Percentiles rank a stretch among this genome's conserved stretches.
These are phyloP conservation scores for Paxillus rubicundulus DNA, from an alignment of 768 basidiomycete genomes.

Conservation along the genomic window DNA sequence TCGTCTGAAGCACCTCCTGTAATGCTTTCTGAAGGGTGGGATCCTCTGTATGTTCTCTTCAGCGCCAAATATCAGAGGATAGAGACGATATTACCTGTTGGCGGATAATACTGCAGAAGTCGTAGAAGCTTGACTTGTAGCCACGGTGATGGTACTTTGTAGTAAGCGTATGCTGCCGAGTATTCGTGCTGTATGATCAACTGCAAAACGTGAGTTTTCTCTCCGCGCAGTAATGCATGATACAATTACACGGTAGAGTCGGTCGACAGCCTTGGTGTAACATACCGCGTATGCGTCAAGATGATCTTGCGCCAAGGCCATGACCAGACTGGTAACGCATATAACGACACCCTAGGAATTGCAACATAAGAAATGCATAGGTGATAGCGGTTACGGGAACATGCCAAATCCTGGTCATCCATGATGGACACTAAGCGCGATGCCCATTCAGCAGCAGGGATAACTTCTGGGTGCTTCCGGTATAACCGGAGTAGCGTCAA, in stretches of 20 bases:
- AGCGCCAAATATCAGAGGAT: constrained; percentile 3
- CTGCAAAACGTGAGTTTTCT: constrained; percentile 38
- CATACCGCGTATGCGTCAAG: constrained; percentile 88
- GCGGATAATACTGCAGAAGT: constrained; percentile 92
- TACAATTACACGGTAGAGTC: constrained; percentile 68
- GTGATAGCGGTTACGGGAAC: constrained; percentile 9
- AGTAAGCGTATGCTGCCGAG: constrained; percentile 87
- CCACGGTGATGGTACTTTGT: constrained; percentile 98
- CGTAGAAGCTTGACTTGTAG: constrained; percentile 94
- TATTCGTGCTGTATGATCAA: constrained; percentile 91
- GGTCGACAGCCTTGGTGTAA: constrained; percentile 92
- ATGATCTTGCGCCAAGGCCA: constrained; percentile 93
- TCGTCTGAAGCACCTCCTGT: constrained; percentile 79
- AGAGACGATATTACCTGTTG: constrained; percentile 63
- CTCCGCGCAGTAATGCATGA: neutral
- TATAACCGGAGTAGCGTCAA: constrained; percentile 90
- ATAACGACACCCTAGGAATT: constrained; percentile 80
- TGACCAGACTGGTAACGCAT: constrained; percentile 89
- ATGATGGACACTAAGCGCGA: constrained; percentile 91
- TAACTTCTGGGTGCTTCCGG: constrained; percentile 92
- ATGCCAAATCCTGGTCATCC: constrained; percentile 87
- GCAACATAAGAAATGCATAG: constrained; percentile 3
- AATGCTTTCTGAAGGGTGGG: constrained; percentile 72
- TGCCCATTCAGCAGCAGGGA: constrained; percentile 95
- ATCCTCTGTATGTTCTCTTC: constrained; percentile 59